Conservation (phyloP, 306 rosid genomes). For the Hylodesmum podocarpum region DNA sequence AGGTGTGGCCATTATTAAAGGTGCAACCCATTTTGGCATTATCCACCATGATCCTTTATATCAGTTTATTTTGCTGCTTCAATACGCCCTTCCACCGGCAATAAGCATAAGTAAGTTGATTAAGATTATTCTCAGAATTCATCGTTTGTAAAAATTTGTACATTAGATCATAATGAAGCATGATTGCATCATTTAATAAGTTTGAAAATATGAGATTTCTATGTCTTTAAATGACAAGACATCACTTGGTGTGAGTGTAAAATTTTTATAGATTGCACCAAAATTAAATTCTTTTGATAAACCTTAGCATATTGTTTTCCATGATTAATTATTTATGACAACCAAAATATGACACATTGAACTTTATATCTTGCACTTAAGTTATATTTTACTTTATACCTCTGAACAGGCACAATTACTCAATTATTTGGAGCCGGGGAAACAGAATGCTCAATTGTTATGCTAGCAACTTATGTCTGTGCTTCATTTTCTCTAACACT, state of each 20-base stretch:
- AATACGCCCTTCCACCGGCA: slow-evolving; percentile 40
- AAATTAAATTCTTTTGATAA: background rate
- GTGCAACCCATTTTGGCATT: slow-evolving; percentile 30
- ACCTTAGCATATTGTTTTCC: no score
- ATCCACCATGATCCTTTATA: slow-evolving; percentile 38
- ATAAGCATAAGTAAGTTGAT: slow-evolving; percentile 39
- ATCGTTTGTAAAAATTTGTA: no score
- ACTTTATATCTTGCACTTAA: background rate
- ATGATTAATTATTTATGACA: background rate
- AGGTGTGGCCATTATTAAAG: slow-evolving; percentile 42
- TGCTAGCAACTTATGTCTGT: slow-evolving; percentile 39
- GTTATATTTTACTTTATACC: background rate
- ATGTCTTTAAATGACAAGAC: no score
- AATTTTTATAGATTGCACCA: no score
- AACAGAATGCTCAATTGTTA: slow-evolving; percentile 38
- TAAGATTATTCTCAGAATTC: background rate
- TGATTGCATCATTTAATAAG: no score
- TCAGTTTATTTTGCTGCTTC: slow-evolving; percentile 35
- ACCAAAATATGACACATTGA: background rate
- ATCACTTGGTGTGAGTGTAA: no score
- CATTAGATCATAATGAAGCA: no score
- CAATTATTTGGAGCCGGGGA: slow-evolving; percentile 35
- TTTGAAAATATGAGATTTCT: no score
- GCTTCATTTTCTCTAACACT: slow-evolving; percentile 34
- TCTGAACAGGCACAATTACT: slow-evolving; percentile 36